Evolutionary conservation across 768 basidiomycete genomes (phyloP), one percentile per base, ranked within the genome.

Genomic region (Asterophora parasitica): DNA sequence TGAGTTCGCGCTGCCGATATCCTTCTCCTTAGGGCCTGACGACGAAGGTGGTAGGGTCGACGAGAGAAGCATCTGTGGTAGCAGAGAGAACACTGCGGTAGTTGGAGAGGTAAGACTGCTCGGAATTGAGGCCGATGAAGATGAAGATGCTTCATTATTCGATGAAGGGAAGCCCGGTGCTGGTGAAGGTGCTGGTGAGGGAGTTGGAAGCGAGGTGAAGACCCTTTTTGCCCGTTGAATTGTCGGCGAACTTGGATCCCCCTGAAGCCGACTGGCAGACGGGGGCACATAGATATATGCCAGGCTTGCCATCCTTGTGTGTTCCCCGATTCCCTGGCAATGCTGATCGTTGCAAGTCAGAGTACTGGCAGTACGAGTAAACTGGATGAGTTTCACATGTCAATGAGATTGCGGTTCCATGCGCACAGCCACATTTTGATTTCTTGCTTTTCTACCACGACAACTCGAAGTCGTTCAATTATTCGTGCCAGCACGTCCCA

Each of bases 281-380:
- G 64, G 52, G 1, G 76, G 75, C 4, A 76, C 55, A 6, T 70
- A 66, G 48, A 76, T 63, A 55, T 78, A 80, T 49, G 77, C 76
- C 35, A 81, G 61, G 7, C 72, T 71, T 9, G 76, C 71, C 77
- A 79, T 72, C 27, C 37, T 53, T 16, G 32, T 23, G 23, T 3
- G 23, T 23, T 23, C 23, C 3, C 3, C 23, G 6, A 23, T 23
- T 23, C 23, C 23, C 23, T 23, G 3, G 6, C 3, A 23, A 23
- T 23, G 23, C 3, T 23, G 23, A 23, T 23, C n/a, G n/a, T n/a
- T n/a, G n/a, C n/a, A n/a, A n/a, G n/a, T n/a, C n/a, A n/a, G n/a
- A n/a, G n/a, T n/a, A n/a, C n/a, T n/a, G n/a, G n/a, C n/a, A n/a
- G n/a, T n/a, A n/a, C n/a, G n/a, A n/a, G n/a, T n/a, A n/a, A n/a